Evolutionary conservation across 192 early-diverging fungal species (phyloP), one percentile per base, ranked within the genome.

Genomic region (Fimicolochytrium jonesii): DNA sequence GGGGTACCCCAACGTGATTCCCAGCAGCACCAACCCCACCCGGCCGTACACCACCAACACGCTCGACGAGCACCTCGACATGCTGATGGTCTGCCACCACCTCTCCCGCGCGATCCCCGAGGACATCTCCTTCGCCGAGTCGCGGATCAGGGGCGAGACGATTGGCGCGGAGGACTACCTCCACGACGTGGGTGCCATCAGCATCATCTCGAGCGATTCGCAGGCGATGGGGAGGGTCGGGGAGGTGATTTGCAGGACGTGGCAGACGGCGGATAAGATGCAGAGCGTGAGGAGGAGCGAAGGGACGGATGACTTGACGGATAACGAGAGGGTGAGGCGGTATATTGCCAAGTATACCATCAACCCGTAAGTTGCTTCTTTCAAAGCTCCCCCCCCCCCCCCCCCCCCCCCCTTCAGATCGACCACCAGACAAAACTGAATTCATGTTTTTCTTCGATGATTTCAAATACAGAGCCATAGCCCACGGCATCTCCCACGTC

Each of bases 61-160:
- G 18, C 77, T 95, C 42, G 95, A 98, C 72, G 95, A 98, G 67
- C 95, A 98, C 69, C 81, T 98, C 22, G 95, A 98, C 63, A 96
- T 98, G 95, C 79, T 98, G 18, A 95, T 96, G 94, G 75, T 96
- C 4, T 98, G 95, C 70, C 95, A 98, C 70, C 95, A 98, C 64
- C 76, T 98, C 55, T 89, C 88, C 59, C 89, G 87, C 71, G 85
- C 86, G 52, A 87, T 98, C 41, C 92, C 95, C 7, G 95, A 98
- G 70, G 95, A 98, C 68, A 87, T 98, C 23, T 88, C 93, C 11
- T 98, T 98, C 80, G 95, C 95, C 6, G 95, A 98, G 68, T 88
- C 86, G 61, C 81, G 95, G 33, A 98, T 98, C 67, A 83, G 95
- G 18, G 94, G 88, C 10, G 94, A 98, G 68, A 98, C 95, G 2